phyloP scores from a whole-genome alignment of 108 stramenopile species.

The Fistulifera pelliculosa region DNA sequence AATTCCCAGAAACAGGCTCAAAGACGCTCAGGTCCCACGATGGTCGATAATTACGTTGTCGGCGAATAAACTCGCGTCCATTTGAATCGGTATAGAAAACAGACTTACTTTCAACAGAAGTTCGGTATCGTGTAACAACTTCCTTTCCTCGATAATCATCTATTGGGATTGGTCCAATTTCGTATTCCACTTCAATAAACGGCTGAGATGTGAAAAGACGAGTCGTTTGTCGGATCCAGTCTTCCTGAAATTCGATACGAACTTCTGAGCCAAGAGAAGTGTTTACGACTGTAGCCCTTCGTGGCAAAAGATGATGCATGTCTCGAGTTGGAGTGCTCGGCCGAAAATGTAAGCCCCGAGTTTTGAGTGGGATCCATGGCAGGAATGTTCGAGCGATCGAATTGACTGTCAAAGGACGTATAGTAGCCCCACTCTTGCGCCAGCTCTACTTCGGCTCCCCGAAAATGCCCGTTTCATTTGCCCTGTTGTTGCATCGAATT shows the following conservation, averaged over 20 bases:
- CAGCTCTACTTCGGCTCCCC: conserved; percentile 17
- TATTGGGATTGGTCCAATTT: conserved; percentile 87
- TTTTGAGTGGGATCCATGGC: conserved; percentile 29
- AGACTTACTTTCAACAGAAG: conserved; percentile 44
- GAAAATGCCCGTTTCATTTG: conserved; percentile 26
- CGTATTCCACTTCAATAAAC: conserved; percentile 86
- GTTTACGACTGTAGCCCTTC: not conserved
- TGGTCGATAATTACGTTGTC: conserved; percentile 55
- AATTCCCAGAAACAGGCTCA: conserved; percentile 92
- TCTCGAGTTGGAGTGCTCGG: conserved; percentile 37
- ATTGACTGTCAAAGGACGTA: conserved; percentile 46
- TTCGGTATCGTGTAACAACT: conserved; percentile 68
- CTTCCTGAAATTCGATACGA: conserved; percentile 52
- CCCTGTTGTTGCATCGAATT: conserved; percentile 26
- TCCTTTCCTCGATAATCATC: conserved; percentile 74
- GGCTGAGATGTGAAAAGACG: conserved; percentile 49
- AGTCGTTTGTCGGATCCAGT: conserved; percentile 79
- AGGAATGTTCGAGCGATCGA: conserved; percentile 22
- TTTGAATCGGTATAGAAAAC: conserved; percentile 93
- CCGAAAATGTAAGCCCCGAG: conserved; percentile 97
- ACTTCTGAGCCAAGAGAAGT: conserved; percentile 39
- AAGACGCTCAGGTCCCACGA: conserved; percentile 60
- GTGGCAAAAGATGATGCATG: not conserved
- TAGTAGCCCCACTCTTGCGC: conserved; percentile 68
- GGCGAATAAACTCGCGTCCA: conserved; percentile 85